Evolutionary conservation across 768 basidiomycete genomes (phyloP).

Genomic region (Mycena indigotica): DNA sequence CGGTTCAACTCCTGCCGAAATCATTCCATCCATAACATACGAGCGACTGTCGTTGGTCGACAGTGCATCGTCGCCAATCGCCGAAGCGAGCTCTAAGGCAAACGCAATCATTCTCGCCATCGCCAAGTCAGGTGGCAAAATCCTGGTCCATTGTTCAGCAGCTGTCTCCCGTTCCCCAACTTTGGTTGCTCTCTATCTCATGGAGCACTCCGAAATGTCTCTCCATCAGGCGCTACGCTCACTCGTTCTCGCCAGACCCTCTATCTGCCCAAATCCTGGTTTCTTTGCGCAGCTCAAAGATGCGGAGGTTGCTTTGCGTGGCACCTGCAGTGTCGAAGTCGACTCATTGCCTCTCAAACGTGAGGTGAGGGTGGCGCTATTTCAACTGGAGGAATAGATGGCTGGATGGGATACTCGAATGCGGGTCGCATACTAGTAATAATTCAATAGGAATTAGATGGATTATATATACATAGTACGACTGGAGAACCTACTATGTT

Average conservation of each 20-base stretch:
- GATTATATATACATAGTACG: too few species aligned
- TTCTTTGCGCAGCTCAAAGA: constrained; percentile 48
- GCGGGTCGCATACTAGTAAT: too few species aligned
- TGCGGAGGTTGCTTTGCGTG: constrained; percentile 32
- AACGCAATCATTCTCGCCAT: constrained; percentile 33
- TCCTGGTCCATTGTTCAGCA: constrained; percentile 49
- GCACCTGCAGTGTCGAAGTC: constrained; percentile 33
- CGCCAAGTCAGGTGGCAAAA: constrained; percentile 29
- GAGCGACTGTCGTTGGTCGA: constrained; percentile 42
- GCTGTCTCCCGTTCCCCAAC: constrained; percentile 50
- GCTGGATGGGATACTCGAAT: too few species aligned
- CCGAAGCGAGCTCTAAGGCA: constrained; percentile 29
- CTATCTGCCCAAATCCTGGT: constrained; percentile 43
- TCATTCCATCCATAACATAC: constrained; percentile 37
- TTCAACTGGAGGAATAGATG: too few species aligned
- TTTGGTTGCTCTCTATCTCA: constrained; percentile 43
- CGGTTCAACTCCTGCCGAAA: constrained; percentile 34
- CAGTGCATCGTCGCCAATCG: constrained; percentile 32
- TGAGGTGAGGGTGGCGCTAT: constrained; percentile 37
- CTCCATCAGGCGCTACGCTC: constrained; percentile 40
- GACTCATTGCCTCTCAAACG: constrained; percentile 38
- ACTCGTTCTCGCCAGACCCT: constrained; percentile 37
- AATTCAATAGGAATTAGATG: too few species aligned
- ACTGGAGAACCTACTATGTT: too few species aligned
- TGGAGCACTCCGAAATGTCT: constrained; percentile 38